A percentile compares a stretch with the other conserved stretches of the same genome.
These are phyloP conservation scores for Cryphonectria parasitica DNA, from an alignment of 2,329 filamentous ascomycete genomes.

Conservation along the genomic window DNA sequence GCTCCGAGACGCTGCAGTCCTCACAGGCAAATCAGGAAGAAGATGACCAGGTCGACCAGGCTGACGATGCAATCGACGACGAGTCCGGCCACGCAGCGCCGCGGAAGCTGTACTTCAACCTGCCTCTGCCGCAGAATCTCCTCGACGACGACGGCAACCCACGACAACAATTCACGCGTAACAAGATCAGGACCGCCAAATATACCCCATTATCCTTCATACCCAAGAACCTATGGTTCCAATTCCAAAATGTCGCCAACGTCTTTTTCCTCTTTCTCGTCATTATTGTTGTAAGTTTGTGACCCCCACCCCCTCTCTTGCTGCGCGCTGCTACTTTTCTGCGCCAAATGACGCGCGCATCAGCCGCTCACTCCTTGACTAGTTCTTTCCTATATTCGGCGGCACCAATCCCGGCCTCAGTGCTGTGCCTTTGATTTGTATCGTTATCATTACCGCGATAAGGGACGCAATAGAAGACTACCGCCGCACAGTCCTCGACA, in stretches of 20 bases:
- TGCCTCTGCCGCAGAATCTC: constrained; percentile 73
- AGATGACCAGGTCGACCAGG: constrained; percentile 41
- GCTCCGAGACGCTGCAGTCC: constrained; percentile 35
- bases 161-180: constrained; percentile 72
- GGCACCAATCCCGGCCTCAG: constrained; percentile 87
- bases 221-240: constrained; percentile 95
- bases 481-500: constrained; percentile 87
- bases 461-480: constrained; percentile 98
- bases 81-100: constrained; percentile 34
- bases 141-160: constrained; percentile 83
- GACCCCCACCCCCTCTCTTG: background rate
- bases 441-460: constrained; percentile 83
- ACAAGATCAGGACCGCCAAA: constrained; percentile 98
- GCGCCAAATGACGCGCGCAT: background rate
- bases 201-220: constrained; percentile 95
- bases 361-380: constrained; percentile 36
- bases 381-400: constrained; percentile 98
- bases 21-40: constrained; percentile 39
- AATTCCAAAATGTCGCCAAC: constrained; percentile 98
- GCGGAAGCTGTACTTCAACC: constrained; percentile 81
- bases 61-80: constrained; percentile 42
- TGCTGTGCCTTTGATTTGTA: constrained; percentile 89
- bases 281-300: constrained; percentile 79
- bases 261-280: constrained; percentile 97
- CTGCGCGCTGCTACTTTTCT: constrained; percentile 2